Evolutionary conservation across 2,329 filamentous ascomycete species (phyloP), one percentile per base, ranked within the genome.

Genomic region (Apiospora pterosperma): DNA sequence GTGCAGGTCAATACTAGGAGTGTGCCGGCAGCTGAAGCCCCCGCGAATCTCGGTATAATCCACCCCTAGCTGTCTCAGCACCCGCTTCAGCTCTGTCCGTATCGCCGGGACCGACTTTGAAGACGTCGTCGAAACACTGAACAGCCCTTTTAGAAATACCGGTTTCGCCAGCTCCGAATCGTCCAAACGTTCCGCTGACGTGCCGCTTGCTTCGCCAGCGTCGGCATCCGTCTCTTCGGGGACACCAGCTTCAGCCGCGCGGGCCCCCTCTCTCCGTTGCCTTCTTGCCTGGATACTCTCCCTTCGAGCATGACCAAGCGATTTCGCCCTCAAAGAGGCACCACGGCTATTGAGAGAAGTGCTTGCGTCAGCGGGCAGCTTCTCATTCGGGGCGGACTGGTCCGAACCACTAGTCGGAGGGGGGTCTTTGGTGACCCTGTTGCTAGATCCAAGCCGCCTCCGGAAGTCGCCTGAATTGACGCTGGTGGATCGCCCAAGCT

Each of bases 41-140:
- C 95, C 95, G 76, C 92, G 92, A 75, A 98, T 97, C 77, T 98
- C 95, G 4, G 85, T 88, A 75, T 92, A 97, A 14, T 96, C 91
- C n/a, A 98, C 93, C 19, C 92, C 92, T 19, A 98, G 86, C 75
- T 95, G 90, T 69, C 89, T 90, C 62, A 99, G 80, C 3, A 98
- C 96, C 61, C 95, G 87, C 74, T 96, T 96, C 70, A 99, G 92
- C 74, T 99, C 96, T 7, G 88, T 83, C 42, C 95, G 89, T 67
- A 99, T 99, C 65, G 93, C 88, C 1, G 89, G 83, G 12, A 98
- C 87, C 1, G 95, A 92, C 75, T 96, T 97, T 74, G 90, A 96
- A 65, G 93, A 97, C 7, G 96, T 99, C 0, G 96, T 99, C 4
- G 93, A 96, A 63, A 98, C 96, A 72, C 95, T 98, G 80, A 99